These are phyloP conservation scores for Leccinellum luteum DNA, from an alignment of 768 basidiomycete genomes.

Conservation along the genomic window DNA sequence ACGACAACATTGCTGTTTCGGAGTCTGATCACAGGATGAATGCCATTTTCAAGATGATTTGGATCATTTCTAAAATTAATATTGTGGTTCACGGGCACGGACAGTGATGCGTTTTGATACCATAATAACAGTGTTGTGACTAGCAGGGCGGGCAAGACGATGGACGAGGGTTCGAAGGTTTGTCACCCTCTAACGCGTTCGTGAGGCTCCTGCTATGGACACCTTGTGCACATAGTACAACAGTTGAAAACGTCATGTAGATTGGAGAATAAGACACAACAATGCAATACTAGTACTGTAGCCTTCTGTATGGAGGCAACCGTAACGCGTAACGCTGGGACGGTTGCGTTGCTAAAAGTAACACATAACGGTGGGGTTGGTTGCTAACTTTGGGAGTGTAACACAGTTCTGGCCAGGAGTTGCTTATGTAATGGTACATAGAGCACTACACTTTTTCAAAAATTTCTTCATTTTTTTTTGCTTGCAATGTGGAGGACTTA, in stretches of 20 bases:
- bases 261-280: background rate
- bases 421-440: too few relatives aligned
- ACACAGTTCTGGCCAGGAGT: too few relatives aligned
- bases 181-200: slow-evolving; percentile 53
- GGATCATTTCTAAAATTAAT: background rate
- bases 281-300: too few relatives aligned
- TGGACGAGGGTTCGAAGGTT: background rate
- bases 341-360: background rate
- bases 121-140: too few relatives aligned
- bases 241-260: background rate
- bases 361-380: background rate
- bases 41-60: background rate
- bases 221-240: slow-evolving; percentile 36
- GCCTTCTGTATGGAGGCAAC: background rate
- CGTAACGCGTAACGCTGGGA: slow-evolving; percentile 19
- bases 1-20: slow-evolving; percentile 22
- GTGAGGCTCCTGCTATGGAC: slow-evolving; percentile 85
- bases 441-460: too few relatives aligned
- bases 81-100: background rate
- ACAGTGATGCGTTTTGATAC: too few relatives aligned
- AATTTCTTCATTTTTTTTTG: too few relatives aligned
- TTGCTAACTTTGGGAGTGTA: too few relatives aligned
- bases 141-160: background rate
- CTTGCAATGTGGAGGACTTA: too few relatives aligned
- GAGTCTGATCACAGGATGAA: background rate